phyloP scores from a whole-genome alignment of 495 filamentous ascomycete genomes.

The Neurospora discreta region DNA sequence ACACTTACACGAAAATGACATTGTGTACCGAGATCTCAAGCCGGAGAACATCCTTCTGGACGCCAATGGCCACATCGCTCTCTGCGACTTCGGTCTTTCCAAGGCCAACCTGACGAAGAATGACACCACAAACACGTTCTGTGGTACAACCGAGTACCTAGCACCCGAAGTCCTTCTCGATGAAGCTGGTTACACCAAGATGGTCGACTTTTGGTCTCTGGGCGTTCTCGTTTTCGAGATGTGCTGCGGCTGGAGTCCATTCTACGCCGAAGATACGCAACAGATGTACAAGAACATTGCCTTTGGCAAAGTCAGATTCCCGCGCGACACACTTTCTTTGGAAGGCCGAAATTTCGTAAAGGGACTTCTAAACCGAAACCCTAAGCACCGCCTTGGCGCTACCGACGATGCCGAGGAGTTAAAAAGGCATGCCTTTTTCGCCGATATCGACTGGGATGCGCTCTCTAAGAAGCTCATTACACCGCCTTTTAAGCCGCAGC shows the following conservation, averaged over 20 bases:
- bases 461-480: conserved; percentile 81
- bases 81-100: conserved; percentile 94
- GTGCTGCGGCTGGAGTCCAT: conserved; percentile 98
- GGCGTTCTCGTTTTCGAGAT: conserved; percentile 98
- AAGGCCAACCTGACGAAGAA: conserved; percentile 95
- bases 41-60: conserved; percentile 97
- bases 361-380: conserved; percentile 91
- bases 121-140: conserved; percentile 97
- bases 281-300: conserved; percentile 99
- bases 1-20: conserved; percentile 91
- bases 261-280: conserved; percentile 97
- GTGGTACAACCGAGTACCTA: conserved; percentile 94
- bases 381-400: conserved; percentile 87
- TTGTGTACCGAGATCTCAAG: conserved; percentile 96
- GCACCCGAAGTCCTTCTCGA: conserved; percentile 92
- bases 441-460: conserved; percentile 83
- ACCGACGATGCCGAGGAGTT: conserved; percentile 88
- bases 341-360: conserved; percentile 98
- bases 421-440: conserved; percentile 89
- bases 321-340: conserved; percentile 81
- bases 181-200: conserved; percentile 97
- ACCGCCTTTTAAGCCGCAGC: conserved; percentile 95
- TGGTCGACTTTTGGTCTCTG: conserved; percentile 99
- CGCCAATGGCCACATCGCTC: conserved; percentile 78
- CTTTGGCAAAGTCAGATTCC: conserved; percentile 95